Conservation (phyloP, 148 eudicot species). For the Fagopyrum tataricum region DNA sequence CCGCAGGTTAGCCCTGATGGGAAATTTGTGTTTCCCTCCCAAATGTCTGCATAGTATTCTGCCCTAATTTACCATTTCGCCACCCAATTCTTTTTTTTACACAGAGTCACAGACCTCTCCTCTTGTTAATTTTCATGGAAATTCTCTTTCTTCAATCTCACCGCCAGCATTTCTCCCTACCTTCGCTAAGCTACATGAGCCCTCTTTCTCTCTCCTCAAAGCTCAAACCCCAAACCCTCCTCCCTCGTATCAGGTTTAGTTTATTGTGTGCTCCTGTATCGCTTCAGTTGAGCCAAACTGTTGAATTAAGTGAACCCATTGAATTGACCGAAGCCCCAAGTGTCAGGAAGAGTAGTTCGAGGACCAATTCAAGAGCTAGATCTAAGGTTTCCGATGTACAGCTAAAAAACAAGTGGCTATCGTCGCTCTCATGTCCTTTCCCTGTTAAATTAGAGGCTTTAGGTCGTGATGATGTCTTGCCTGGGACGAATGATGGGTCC, state of each 20-base stretch:
- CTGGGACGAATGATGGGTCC: conserved; percentile 16
- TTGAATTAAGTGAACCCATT: conserved; percentile 14
- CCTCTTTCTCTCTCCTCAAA: conserved; percentile 20
- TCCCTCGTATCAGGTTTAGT: conserved; percentile 16
- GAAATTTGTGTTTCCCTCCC: conserved; percentile 12
- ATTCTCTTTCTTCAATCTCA: conserved; percentile 13
- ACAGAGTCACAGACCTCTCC: background rate
- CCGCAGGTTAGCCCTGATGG: background rate
- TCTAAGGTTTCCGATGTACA: conserved; percentile 21
- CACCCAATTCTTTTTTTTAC: background rate
- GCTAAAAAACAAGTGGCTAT: conserved; percentile 53
- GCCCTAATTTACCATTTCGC: background rate
- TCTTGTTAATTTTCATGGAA: conserved; percentile 22
- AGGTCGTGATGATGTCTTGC: background rate
- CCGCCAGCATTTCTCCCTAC: conserved; percentile 1
- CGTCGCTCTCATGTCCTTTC: conserved; percentile 50
- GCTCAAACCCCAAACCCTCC: conserved; percentile 21
- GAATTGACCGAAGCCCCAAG: conserved; percentile 17
- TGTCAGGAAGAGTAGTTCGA: conserved; percentile 15
- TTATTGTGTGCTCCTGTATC: conserved; percentile 16
- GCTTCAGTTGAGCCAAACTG: conserved; percentile 17
- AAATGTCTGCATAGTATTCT: background rate
- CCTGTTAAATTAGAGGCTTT: conserved; percentile 6
- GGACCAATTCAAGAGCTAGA: conserved; percentile 17
- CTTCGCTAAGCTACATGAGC: conserved; percentile 25